These are phyloP conservation scores for Globisporangium irregulare DNA, from an alignment of 352 stramenopile species.

Conservation along the genomic window DNA sequence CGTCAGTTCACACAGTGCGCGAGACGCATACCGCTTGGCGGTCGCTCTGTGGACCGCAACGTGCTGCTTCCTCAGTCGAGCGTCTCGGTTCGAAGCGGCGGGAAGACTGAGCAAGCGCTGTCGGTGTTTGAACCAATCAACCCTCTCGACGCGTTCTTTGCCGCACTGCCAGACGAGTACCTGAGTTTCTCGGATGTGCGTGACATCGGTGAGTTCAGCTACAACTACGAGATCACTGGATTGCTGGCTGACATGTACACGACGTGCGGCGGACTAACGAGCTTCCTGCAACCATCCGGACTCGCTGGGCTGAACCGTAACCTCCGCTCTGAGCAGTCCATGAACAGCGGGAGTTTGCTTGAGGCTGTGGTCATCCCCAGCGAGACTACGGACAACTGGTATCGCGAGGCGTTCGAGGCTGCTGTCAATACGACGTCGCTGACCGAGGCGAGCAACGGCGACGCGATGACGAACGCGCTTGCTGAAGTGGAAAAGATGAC, in stretches of 20 bases:
- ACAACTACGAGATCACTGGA: slow-evolving; percentile 84
- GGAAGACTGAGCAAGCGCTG: slow-evolving; percentile 30
- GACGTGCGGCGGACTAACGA: slow-evolving; percentile 51
- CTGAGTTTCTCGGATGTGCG: slow-evolving; percentile 69
- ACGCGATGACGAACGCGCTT: slow-evolving; percentile 40
- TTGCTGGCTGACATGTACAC: slow-evolving; percentile 72
- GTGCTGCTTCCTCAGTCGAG: slow-evolving; percentile 60
- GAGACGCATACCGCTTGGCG: slow-evolving; percentile 33
- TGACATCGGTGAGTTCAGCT: slow-evolving; percentile 72
- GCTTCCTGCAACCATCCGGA: slow-evolving; percentile 18
- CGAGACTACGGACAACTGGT: slow-evolving; percentile 43
- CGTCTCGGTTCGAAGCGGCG: slow-evolving; percentile 49
- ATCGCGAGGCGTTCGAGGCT: slow-evolving; percentile 45
- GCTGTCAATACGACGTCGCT: slow-evolving; percentile 38
- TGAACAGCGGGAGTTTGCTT: slow-evolving; percentile 30
- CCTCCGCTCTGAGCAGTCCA: slow-evolving; percentile 15
- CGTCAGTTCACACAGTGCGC: slow-evolving; percentile 58
- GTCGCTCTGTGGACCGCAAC: slow-evolving; percentile 37
- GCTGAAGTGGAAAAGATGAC: slow-evolving; percentile 87
- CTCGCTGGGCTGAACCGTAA: slow-evolving; percentile 23
- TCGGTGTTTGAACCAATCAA: slow-evolving; percentile 57
- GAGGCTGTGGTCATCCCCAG: slow-evolving; percentile 67
- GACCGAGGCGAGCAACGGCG: slow-evolving; percentile 31
- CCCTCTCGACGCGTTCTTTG: slow-evolving; percentile 55
- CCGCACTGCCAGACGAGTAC: slow-evolving; percentile 56